Percentiles rank a stretch among this genome's conserved stretches.
Conservation (phyloP, 352 stramenopile genomes). For the Phytophthora multivora region DNA sequence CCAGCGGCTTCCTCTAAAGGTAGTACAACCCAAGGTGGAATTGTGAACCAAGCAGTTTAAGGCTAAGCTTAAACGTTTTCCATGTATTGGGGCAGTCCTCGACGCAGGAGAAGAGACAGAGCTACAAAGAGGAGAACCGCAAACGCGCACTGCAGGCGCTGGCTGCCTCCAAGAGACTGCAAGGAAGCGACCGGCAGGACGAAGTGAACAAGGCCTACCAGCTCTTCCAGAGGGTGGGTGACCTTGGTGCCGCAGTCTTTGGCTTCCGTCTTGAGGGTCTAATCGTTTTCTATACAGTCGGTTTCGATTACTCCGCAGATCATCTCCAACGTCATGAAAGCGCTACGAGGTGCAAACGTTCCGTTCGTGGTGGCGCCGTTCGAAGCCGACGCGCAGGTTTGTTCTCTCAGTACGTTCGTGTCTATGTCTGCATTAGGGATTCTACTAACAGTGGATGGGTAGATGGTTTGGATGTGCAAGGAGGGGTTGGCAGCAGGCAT, state of each 20-base stretch:
- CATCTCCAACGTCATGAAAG: slow-evolving; percentile 60
- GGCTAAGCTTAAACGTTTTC: not conserved
- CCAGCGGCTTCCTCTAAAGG: slow-evolving; percentile 74
- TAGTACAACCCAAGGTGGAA: slow-evolving; percentile 5
- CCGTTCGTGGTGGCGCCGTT: slow-evolving; percentile 77
- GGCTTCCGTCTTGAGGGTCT: too few species aligned
- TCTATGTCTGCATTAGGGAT: too few species aligned
- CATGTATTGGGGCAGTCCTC: slow-evolving; percentile 45
- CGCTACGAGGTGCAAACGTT: slow-evolving; percentile 47
- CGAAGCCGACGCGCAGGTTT: slow-evolving; percentile 70
- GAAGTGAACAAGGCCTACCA: slow-evolving; percentile 62
- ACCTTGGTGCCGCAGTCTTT: not conserved
- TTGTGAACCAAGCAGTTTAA: not conserved
- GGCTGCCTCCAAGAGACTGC: slow-evolving; percentile 49
- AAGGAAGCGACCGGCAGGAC: slow-evolving; percentile 52
- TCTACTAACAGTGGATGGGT: not conserved
- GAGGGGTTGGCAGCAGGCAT: slow-evolving; percentile 57
- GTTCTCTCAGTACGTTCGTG: not conserved
- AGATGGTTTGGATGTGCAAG: slow-evolving; percentile 87
- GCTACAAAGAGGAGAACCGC: slow-evolving; percentile 61
- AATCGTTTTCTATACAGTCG: slow-evolving; percentile 26
- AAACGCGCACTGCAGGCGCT: slow-evolving; percentile 56
- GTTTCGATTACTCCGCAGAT: slow-evolving; percentile 73
- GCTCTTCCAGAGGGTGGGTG: slow-evolving; percentile 58
- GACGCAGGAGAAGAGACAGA: slow-evolving; percentile 70